Percentiles rank a stretch among this genome's conserved stretches.
Evolutionary conservation across 2,329 filamentous ascomycete species (phyloP).

Genomic region (Aspergillus melleus): DNA sequence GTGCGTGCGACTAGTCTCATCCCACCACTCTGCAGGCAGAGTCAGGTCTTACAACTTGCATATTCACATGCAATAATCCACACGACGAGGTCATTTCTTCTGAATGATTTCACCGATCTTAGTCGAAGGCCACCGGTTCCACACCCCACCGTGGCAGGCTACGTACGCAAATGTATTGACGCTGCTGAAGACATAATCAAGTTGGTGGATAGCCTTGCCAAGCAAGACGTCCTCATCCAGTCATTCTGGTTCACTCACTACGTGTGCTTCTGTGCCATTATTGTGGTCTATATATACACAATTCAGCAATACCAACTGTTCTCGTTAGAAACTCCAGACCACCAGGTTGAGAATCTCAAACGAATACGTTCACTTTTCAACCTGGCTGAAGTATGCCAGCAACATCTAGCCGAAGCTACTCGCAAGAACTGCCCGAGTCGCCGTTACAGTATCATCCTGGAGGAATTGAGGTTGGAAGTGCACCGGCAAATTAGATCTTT

Average conservation of each 20-base stretch:
- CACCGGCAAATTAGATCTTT: slow-evolving; percentile 33
- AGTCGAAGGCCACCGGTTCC: slow-evolving; percentile 31
- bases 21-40: slow-evolving; percentile 39
- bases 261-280: slow-evolving; percentile 43
- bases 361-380: slow-evolving; percentile 37
- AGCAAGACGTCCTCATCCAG: slow-evolving; percentile 37
- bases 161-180: slow-evolving; percentile 45
- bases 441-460: slow-evolving; percentile 51
- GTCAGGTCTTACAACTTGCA: slow-evolving; percentile 40
- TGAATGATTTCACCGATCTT: slow-evolving; percentile 39
- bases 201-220: slow-evolving; percentile 36
- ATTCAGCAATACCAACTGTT: slow-evolving; percentile 40
- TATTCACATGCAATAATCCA: slow-evolving; percentile 43
- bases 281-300: slow-evolving; percentile 44
- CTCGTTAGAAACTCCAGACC: slow-evolving; percentile 19
- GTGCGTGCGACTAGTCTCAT: slow-evolving; percentile 38
- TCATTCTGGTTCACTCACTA: slow-evolving; percentile 48
- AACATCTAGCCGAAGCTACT: slow-evolving; percentile 49
- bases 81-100: slow-evolving; percentile 37
- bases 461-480: slow-evolving; percentile 47
- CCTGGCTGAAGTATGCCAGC: slow-evolving; percentile 47
- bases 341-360: slow-evolving; percentile 17
- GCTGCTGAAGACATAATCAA: slow-evolving; percentile 44
- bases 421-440: slow-evolving; percentile 49
- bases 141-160: slow-evolving; percentile 34